phyloP scores from a whole-genome alignment of 306 rosid genomes.

The Malus asiatica region DNA sequence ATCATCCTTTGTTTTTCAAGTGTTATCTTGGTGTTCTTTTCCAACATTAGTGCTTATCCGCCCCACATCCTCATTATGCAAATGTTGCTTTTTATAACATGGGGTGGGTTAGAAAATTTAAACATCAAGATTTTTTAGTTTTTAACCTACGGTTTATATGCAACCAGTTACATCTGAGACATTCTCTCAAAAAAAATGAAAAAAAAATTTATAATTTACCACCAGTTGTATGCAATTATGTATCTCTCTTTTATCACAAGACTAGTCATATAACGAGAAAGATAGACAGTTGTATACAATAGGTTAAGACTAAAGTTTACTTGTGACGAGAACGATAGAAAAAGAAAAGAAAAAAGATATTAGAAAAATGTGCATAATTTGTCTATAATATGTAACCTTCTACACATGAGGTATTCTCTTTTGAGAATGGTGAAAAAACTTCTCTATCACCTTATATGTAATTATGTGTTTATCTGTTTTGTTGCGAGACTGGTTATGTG shows the following conservation, averaged over 20 bases:
- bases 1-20: not conserved
- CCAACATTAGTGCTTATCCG: conserved; percentile 17
- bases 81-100: not conserved
- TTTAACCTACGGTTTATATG: not conserved
- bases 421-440: not conserved
- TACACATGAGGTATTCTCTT: not conserved
- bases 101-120: not conserved
- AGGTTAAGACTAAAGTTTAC: not conserved
- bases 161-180: not conserved
- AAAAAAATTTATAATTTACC: no score
- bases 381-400: not conserved
- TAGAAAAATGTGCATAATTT: not conserved
- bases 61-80: not conserved
- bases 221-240: not conserved
- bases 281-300: not conserved
- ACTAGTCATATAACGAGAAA: no score
- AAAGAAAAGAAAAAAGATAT: not conserved
- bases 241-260: no score
- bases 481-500: not conserved
- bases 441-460: not conserved
- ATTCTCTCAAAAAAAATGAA: no score
- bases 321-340: not conserved
- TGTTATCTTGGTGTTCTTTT: conserved; percentile 1
- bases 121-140: not conserved
- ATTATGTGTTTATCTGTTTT: not conserved